Percentiles rank a stretch among this genome's conserved stretches.
Evolutionary conservation across 257 asterid species (phyloP).

Genomic region (Solanum tacnaense): DNA sequence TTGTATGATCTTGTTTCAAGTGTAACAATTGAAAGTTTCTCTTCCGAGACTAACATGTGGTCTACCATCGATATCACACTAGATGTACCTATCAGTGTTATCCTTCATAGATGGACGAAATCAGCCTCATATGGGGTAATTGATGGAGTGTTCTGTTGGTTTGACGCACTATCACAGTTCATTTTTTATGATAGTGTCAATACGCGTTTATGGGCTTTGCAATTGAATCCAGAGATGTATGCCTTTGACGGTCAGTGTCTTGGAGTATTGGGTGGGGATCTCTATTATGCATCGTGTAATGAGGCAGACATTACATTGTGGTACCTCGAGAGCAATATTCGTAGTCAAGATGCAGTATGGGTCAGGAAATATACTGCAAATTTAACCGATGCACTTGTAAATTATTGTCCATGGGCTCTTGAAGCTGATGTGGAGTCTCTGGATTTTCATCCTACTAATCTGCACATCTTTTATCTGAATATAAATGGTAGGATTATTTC

Average conservation of each 20-base stretch:
- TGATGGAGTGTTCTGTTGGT: neutral
- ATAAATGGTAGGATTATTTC: neutral
- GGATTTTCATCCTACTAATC: neutral
- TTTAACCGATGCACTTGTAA: neutral
- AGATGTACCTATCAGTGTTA: neutral
- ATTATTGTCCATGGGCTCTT: neutral
- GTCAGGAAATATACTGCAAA: neutral
- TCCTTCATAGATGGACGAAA: too few species aligned
- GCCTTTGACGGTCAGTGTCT: rapidly evolving
- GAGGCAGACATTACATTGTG: neutral
- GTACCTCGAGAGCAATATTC: neutral
- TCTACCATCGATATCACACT: neutral
- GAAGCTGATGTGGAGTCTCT: neutral
- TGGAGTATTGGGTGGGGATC: neutral
- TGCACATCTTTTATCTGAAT: neutral
- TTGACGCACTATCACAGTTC: neutral
- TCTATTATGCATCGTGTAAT: neutral
- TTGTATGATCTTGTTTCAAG: neutral
- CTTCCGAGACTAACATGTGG: neutral
- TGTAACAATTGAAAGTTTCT: neutral
- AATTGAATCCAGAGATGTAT: neutral
- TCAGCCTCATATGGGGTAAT: neutral
- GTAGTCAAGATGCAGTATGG: neutral
- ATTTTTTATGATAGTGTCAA: neutral
- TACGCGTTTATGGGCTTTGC: neutral